Conservation (phyloP, 2,329 filamentous ascomycete genomes). For the Alternaria viburni region DNA sequence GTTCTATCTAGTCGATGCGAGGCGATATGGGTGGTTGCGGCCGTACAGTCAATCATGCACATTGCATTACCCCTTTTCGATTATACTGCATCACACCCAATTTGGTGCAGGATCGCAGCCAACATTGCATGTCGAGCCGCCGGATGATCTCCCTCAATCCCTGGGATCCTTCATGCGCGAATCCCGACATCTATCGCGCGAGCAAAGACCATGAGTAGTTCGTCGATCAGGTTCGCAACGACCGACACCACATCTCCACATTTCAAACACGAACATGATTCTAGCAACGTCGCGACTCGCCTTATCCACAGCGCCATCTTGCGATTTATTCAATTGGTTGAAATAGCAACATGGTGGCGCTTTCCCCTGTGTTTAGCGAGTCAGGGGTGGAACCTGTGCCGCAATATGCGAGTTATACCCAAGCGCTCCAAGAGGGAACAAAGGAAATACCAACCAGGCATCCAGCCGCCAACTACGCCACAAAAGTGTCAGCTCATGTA, state of each 20-base stretch:
- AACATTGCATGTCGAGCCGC: neutral
- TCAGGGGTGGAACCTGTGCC: neutral
- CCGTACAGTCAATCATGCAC: neutral
- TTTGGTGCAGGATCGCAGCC: neutral
- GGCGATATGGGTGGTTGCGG: neutral
- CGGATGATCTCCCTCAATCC: neutral
- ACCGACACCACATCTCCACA: neutral
- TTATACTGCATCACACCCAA: neutral
- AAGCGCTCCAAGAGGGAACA: neutral
- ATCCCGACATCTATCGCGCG: too few relatives aligned
- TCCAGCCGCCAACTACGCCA: neutral
- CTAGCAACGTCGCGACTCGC: neutral
- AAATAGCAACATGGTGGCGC: neutral
- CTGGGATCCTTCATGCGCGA: neutral
- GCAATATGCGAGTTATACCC: neutral
- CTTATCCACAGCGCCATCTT: neutral
- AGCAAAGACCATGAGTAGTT: slow-evolving; percentile 1
- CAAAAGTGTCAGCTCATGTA: neutral
- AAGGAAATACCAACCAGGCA: neutral
- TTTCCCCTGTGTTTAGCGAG: neutral
- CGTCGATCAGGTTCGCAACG: neutral
- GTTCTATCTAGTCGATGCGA: neutral
- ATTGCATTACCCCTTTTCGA: neutral
- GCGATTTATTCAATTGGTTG: neutral
- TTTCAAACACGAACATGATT: neutral